A percentile compares a stretch with the other conserved stretches of the same genome.
phyloP scores from a whole-genome alignment of 371 early-diverging fungal genomes.

The Fennellomyces sp. region DNA sequence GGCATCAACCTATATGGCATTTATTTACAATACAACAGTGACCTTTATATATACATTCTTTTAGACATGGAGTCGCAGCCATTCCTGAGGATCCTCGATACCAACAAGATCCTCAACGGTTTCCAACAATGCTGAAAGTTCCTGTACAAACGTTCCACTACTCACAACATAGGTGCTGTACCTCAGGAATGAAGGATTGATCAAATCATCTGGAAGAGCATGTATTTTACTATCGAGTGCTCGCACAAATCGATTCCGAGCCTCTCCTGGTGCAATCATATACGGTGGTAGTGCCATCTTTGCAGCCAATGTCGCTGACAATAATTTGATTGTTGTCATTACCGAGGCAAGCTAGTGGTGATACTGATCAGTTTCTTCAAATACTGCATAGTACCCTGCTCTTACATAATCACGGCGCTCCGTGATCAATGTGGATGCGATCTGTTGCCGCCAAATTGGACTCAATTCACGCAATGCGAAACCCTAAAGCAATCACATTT shows the following conservation, averaged over 20 bases:
- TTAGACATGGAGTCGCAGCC: constrained; percentile 34
- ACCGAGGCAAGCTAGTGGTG: constrained; percentile 36
- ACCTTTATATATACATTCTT: no score
- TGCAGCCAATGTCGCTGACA: constrained; percentile 36
- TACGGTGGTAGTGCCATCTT: constrained; percentile 49
- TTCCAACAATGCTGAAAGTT: constrained; percentile 30
- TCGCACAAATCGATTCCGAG: constrained; percentile 23
- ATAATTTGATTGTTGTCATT: constrained; percentile 42
- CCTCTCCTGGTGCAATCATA: constrained; percentile 32
- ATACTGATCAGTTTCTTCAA: not conserved
- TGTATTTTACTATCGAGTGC: constrained; percentile 27
- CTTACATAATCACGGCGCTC: constrained; percentile 49
- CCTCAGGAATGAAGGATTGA: constrained; percentile 27
- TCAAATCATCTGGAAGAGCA: constrained; percentile 24
- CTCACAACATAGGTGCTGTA: constrained; percentile 40
- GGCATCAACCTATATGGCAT: no score
- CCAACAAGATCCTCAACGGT: constrained; percentile 37
- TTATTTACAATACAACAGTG: no score
- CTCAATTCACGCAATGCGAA: constrained; percentile 6
- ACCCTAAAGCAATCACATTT: not conserved
- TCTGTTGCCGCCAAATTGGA: constrained; percentile 22
- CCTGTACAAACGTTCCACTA: constrained; percentile 35
- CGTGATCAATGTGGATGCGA: constrained; percentile 22
- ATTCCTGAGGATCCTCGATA: constrained; percentile 42
- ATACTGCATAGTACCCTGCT: not conserved